These are phyloP conservation scores for Fusarium musae DNA, from an alignment of 2,329 filamentous ascomycete species.

Conservation along the genomic window DNA sequence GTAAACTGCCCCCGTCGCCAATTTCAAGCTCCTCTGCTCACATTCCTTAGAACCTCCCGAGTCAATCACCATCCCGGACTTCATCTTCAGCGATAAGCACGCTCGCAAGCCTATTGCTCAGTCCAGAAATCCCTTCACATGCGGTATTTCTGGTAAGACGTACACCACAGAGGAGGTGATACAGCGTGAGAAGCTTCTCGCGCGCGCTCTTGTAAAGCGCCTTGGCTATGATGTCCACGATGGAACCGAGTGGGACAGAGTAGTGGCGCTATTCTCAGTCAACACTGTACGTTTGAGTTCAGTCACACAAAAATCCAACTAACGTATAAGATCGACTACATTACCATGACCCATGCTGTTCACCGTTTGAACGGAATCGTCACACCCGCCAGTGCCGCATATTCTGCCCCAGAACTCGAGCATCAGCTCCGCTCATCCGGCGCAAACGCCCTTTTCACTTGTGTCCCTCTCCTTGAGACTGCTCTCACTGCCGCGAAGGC, in stretches of 20 bases:
- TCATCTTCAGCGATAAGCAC: constrained; percentile 78
- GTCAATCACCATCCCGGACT: constrained; percentile 78
- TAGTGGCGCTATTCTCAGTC: constrained; percentile 79
- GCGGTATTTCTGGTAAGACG: constrained; percentile 76
- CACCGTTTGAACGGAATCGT: constrained; percentile 80
- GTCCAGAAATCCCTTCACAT: constrained; percentile 79
- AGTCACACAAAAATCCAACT: not conserved
- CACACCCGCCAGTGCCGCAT: constrained; percentile 80
- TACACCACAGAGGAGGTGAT: constrained; percentile 72
- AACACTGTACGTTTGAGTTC: constrained; percentile 71
- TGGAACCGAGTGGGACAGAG: constrained; percentile 84
- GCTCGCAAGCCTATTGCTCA: constrained; percentile 72
- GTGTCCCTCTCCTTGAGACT: constrained; percentile 71
- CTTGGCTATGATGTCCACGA: constrained; percentile 76
- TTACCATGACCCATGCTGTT: constrained; percentile 77
- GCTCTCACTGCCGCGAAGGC: constrained; percentile 73
- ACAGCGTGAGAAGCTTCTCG: constrained; percentile 72
- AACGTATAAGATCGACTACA: constrained; percentile 72
- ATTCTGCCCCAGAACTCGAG: constrained; percentile 74
- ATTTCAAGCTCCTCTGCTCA: constrained; percentile 1
- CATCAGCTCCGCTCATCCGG: constrained; percentile 77
- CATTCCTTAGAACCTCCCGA: constrained; percentile 69
- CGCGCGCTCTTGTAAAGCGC: constrained; percentile 75
- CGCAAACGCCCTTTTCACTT: constrained; percentile 78
- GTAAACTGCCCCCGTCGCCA: constrained; percentile 49